These are phyloP conservation scores for Diaporthe citrichinensis DNA, from an alignment of 2,329 filamentous ascomycete species.

Conservation along the genomic window DNA sequence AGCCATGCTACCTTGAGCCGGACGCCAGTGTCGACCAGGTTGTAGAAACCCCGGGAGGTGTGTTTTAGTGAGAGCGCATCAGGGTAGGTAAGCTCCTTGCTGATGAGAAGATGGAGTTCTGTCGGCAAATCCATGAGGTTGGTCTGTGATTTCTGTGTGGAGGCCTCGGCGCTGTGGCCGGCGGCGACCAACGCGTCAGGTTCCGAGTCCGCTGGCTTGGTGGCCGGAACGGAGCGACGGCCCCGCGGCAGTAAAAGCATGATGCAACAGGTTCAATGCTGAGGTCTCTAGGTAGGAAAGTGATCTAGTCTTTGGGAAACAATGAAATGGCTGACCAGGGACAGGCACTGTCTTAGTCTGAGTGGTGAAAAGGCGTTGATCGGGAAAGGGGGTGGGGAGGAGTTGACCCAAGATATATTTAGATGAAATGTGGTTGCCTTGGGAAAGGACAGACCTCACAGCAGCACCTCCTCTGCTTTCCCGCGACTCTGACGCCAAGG, in stretches of 20 bases:
- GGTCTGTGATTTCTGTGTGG: conserved; percentile 11
- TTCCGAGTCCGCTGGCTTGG: background rate
- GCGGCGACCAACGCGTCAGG: background rate
- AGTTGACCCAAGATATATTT: background rate
- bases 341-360: background rate
- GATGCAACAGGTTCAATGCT: background rate
- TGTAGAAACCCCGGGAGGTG: conserved; percentile 73
- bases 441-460: conserved; percentile 27
- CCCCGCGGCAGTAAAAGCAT: conserved; percentile 26
- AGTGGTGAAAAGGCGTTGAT: background rate
- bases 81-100: conserved; percentile 74
- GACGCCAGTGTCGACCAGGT: conserved; percentile 75
- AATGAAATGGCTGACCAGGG: background rate
- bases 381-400: too few relatives aligned
- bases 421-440: conserved; percentile 35
- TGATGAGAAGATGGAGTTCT: conserved; percentile 77
- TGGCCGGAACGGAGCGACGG: background rate
- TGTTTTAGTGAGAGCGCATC: conserved; percentile 81
- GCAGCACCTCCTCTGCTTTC: background rate
- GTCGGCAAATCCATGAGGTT: conserved; percentile 69
- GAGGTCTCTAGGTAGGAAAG: background rate
- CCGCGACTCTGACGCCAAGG: background rate
- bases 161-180: background rate
- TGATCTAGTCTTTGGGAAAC: background rate
- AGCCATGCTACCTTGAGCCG: conserved; percentile 78